Evolutionary conservation across 2,329 filamentous ascomycete genomes (phyloP).

Genomic region (Polytolypa hystricis): DNA sequence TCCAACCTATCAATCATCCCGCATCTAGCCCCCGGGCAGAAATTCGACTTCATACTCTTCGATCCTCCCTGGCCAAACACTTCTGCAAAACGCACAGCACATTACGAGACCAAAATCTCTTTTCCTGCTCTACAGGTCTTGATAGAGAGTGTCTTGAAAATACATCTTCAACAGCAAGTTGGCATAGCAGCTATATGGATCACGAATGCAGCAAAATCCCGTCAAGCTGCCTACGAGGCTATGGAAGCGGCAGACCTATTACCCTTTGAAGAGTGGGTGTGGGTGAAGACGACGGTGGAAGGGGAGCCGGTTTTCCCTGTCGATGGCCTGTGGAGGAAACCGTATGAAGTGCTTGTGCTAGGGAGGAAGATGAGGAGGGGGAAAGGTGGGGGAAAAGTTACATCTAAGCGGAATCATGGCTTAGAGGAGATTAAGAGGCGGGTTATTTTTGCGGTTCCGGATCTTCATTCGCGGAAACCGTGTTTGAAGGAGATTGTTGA

Average conservation of each 20-base stretch:
- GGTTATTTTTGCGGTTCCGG: slow-evolving; percentile 48
- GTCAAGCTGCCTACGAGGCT: slow-evolving; percentile 34
- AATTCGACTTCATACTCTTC: slow-evolving; percentile 49
- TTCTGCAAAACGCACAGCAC: slow-evolving; percentile 43
- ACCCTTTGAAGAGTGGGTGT: slow-evolving; percentile 51
- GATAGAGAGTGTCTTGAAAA: slow-evolving; percentile 36
- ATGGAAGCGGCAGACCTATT: slow-evolving; percentile 37
- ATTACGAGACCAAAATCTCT: slow-evolving; percentile 34
- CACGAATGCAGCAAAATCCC: slow-evolving; percentile 45
- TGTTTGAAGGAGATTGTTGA: slow-evolving; percentile 47
- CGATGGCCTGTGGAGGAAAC: slow-evolving; percentile 46
- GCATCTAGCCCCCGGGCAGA: slow-evolving; percentile 17
- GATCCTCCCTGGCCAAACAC: slow-evolving; percentile 56
- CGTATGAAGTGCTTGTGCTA: slow-evolving; percentile 50
- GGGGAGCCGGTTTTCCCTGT: slow-evolving; percentile 44
- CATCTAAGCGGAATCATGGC: slow-evolving; percentile 9
- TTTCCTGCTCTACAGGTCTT: slow-evolving; percentile 19
- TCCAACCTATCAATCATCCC: slow-evolving; percentile 16
- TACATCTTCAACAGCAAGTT: slow-evolving; percentile 26
- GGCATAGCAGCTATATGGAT: slow-evolving; percentile 49
- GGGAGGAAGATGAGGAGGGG: slow-evolving; percentile 16
- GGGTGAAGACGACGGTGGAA: slow-evolving; percentile 47
- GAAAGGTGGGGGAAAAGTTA: slow-evolving; percentile 12
- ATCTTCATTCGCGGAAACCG: slow-evolving; percentile 55
- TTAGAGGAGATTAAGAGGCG: slow-evolving; percentile 31